Base-by-base conservation (phyloP, 1,139 yeast genomes). In the Kodamaea derodonti region DNA sequence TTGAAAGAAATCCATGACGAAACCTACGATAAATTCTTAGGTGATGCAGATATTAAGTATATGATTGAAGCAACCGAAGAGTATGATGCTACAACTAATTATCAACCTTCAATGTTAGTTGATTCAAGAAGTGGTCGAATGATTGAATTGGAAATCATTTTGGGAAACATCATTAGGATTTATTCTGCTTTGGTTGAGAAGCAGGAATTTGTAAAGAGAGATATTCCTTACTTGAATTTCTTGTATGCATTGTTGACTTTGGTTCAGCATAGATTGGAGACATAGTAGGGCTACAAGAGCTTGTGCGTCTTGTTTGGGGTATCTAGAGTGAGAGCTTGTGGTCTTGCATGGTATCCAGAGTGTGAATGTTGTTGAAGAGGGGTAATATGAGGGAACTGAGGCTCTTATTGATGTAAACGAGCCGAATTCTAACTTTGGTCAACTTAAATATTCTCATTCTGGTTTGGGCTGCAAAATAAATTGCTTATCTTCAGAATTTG, bases 101-200 rank as follows among this genome's bases (percentile, higher is more conserved):
- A 54, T 37, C 49, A 46, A 31, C 92, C 92, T 1, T 80, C 88
- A 14, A 83, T 82, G 88, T 70, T 78, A 45, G 78, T 84, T 11
- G 95, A 84, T 54, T 65, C 72, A 20, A 71, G 84, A 39, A 81
- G 82, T 56, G 78, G 78, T 14, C 83, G 82, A 48, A 78, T 80
- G 38, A 70, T 83, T 50, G 95, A 85, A 56, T 60, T 80, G 34
- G 88, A 83, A 49, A 78, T 76, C 15, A 58, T 58, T 23, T 44
- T 57, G 37, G 62, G 60, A 3, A 58, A 56, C 34, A 44, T 56
- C 24, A 36, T 57, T 20, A 35, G 33, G 11, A 46, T 47, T 12
- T 49, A 47, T 35, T 24, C 37, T 4, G 32, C 33, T 6, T 33
- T 43, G 14, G 36, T 39, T 20, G 42, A 31, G 6, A 38, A 31